Percentiles rank a stretch among this genome's conserved stretches.
phyloP scores from a whole-genome alignment of 2,329 filamentous ascomycete species.

The Neofusicoccum sp. region DNA sequence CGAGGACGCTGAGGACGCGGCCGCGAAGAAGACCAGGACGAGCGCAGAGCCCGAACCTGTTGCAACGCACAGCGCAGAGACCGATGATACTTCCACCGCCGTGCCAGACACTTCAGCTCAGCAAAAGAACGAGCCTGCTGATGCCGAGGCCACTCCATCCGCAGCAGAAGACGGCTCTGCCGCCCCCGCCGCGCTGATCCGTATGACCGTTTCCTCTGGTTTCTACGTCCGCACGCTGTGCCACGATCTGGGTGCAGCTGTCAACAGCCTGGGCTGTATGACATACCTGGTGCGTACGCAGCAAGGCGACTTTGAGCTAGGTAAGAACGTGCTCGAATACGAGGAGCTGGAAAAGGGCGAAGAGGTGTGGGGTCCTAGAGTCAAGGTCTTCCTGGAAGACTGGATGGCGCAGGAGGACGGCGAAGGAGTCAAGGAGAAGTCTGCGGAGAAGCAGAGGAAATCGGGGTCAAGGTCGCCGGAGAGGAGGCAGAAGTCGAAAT shows the following conservation, averaged over 20 bases:
- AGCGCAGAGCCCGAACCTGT: slow-evolving; percentile 39
- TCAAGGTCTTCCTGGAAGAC: slow-evolving; percentile 57
- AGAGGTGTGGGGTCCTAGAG: slow-evolving; percentile 75
- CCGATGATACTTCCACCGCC: background rate
- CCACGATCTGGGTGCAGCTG: slow-evolving; percentile 82
- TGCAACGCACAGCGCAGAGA: background rate
- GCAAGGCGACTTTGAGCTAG: slow-evolving; percentile 77
- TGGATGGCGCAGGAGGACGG: slow-evolving; percentile 48
- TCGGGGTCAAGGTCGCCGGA: background rate
- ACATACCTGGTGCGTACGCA: slow-evolving; percentile 74
- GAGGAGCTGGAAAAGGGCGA: slow-evolving; percentile 73
- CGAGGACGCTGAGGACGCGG: slow-evolving; percentile 10
- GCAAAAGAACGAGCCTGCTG: background rate
- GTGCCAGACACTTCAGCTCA: background rate
- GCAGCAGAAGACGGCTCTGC: background rate
- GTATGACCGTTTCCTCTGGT: slow-evolving; percentile 90
- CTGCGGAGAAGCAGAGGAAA: slow-evolving; percentile 11
- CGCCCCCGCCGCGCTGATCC: slow-evolving; percentile 73
- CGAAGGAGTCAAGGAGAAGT: slow-evolving; percentile 12
- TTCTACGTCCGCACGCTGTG: slow-evolving; percentile 96
- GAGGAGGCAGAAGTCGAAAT: background rate
- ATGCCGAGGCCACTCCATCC: background rate
- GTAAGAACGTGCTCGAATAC: slow-evolving; percentile 74
- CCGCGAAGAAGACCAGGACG: slow-evolving; percentile 19
- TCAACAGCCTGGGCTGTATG: slow-evolving; percentile 84